These are phyloP conservation scores for Fomitopsis pulvina DNA, from an alignment of 768 basidiomycete genomes.

Conservation along the genomic window DNA sequence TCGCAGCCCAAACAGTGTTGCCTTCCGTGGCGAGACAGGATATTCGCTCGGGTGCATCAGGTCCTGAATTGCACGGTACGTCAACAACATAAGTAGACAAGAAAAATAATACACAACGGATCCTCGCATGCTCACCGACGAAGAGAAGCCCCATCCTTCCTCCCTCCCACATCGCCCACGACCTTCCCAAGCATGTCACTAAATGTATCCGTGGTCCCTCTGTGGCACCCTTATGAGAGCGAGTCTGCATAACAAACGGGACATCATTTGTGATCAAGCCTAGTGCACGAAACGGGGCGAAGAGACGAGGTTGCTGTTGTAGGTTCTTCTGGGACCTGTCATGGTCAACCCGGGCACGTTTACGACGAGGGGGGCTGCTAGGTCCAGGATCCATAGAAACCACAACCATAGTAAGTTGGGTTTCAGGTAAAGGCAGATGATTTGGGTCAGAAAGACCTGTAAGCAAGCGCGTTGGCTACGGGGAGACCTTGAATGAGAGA, in stretches of 20 bases:
- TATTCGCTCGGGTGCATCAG: conserved; percentile 72
- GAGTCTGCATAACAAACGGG: conserved; percentile 82
- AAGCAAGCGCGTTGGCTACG: background rate
- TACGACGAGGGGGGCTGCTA: conserved; percentile 39
- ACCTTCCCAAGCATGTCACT: conserved; percentile 78
- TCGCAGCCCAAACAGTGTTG: conserved; percentile 78
- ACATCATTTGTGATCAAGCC: conserved; percentile 89
- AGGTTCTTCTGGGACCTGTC: background rate
- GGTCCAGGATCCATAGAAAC: conserved; percentile 7
- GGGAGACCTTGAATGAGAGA: background rate
- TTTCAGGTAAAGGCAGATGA: no score
- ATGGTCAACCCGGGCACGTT: conserved; percentile 37
- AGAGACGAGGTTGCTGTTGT: conserved; percentile 39
- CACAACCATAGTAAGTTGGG: background rate
- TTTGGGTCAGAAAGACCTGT: no score
- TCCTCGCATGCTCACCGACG: conserved; percentile 63
- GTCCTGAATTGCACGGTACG: conserved; percentile 42
- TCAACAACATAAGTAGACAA: background rate
- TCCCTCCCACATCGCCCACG: conserved; percentile 97
- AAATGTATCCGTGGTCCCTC: conserved; percentile 80
- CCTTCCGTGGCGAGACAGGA: conserved; percentile 75
- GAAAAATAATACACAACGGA: background rate
- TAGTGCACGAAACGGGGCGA: conserved; percentile 93
- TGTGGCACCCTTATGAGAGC: conserved; percentile 77
- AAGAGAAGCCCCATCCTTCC: conserved; percentile 89